These are phyloP conservation scores for Neoconidiobolus thromboides DNA, from an alignment of 371 early-diverging fungal genomes.

Conservation along the genomic window DNA sequence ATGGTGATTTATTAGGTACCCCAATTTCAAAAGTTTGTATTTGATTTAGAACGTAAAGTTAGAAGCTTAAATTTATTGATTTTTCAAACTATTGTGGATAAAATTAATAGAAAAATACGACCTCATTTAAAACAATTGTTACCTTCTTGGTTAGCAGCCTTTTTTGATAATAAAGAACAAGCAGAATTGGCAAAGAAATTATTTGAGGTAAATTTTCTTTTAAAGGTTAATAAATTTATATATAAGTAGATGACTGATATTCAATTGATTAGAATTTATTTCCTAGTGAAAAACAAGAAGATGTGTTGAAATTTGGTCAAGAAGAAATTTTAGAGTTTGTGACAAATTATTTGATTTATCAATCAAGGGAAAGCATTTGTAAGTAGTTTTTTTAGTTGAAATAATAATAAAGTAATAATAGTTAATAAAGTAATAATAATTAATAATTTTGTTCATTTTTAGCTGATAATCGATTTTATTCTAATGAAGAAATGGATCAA, in stretches of 20 bases:
- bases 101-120: conserved; percentile 34
- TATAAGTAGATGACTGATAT: no score
- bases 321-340: conserved; percentile 33
- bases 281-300: conserved; percentile 26
- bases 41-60: conserved; percentile 42
- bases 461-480: conserved; percentile 38
- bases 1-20: conserved; percentile 13
- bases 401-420: no score
- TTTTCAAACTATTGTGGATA: conserved; percentile 24
- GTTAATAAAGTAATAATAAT: no score
- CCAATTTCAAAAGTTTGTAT: conserved; percentile 28
- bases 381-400: background rate
- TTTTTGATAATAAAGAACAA: conserved; percentile 38
- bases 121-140: conserved; percentile 36
- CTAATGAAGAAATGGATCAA: conserved; percentile 36
- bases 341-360: conserved; percentile 25
- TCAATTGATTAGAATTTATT: conserved; percentile 21
- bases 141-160: conserved; percentile 36
- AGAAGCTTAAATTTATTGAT: conserved; percentile 28
- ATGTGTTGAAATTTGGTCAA: conserved; percentile 34
- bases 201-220: conserved; percentile 23
- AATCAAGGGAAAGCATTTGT: conserved; percentile 36
- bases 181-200: conserved; percentile 22
- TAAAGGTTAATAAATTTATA: no score
- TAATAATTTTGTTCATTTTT: background rate